Percentiles rank a stretch among this genome's conserved stretches.
These are phyloP conservation scores for Biscogniauxia marginata DNA, from an alignment of 2,329 filamentous ascomycete genomes.

Conservation along the genomic window DNA sequence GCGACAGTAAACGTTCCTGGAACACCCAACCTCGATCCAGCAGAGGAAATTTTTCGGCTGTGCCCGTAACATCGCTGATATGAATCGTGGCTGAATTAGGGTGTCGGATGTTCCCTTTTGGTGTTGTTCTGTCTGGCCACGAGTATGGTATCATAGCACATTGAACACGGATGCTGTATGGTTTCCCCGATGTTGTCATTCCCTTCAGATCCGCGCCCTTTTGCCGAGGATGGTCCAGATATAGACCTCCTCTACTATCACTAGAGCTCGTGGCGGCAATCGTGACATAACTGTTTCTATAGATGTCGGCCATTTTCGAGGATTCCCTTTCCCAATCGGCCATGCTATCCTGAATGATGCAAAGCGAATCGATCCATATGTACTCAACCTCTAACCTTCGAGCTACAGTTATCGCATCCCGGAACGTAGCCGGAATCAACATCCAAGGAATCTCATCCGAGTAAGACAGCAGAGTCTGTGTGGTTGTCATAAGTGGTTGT, in stretches of 20 bases:
- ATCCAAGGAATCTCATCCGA: slow-evolving; percentile 6
- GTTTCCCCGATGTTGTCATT: slow-evolving; percentile 3
- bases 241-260: slow-evolving; percentile 3
- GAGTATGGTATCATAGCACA: slow-evolving; percentile 1
- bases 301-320: slow-evolving; percentile 13
- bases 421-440: slow-evolving; percentile 4
- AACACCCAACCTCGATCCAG: slow-evolving; percentile 10
- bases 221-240: neutral
- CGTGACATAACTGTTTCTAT: slow-evolving; percentile 10
- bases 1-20: slow-evolving; percentile 12
- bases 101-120: slow-evolving; percentile 5
- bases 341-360: slow-evolving; percentile 8
- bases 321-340: slow-evolving; percentile 7
- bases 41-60: slow-evolving; percentile 2
- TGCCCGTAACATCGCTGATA: slow-evolving; percentile 2
- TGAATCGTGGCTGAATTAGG: slow-evolving; percentile 1
- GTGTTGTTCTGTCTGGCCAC: neutral
- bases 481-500: slow-evolving; percentile 1
- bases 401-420: slow-evolving; percentile 6
- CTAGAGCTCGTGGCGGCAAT: slow-evolving; percentile 6
- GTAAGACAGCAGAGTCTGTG: neutral
- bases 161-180: slow-evolving; percentile 6
- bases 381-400: slow-evolving; percentile 7
- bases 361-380: slow-evolving; percentile 6
- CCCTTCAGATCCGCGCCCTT: neutral